Conservation (phyloP, 768 basidiomycete species). For the Antrodiella citrinella region DNA sequence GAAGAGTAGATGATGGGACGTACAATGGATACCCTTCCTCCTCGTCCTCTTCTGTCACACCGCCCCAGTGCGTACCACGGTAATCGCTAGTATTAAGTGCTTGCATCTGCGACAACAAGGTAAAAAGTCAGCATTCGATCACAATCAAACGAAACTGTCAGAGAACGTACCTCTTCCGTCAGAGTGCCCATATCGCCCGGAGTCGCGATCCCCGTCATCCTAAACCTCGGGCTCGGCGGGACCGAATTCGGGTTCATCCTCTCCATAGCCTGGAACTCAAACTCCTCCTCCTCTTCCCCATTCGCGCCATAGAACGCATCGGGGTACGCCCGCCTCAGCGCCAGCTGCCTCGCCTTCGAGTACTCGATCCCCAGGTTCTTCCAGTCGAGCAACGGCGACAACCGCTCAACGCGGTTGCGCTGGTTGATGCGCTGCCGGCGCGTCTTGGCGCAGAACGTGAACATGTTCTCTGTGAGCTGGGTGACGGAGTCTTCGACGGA, state of each 20-base stretch:
- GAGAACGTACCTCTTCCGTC: conserved; percentile 64
- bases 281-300: conserved; percentile 43
- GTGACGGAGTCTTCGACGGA: conserved; percentile 88
- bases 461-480: conserved; percentile 72
- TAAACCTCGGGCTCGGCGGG: conserved; percentile 82
- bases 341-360: conserved; percentile 88
- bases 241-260: conserved; percentile 65
- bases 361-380: conserved; percentile 98
- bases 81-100: conserved; percentile 81
- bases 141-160: not conserved
- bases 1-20: conserved; percentile 24
- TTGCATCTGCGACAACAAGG: conserved; percentile 59
- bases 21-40: conserved; percentile 90
- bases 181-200: conserved; percentile 91
- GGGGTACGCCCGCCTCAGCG: conserved; percentile 89
- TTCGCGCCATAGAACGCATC: conserved; percentile 73
- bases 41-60: conserved; percentile 64
- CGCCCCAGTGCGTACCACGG: conserved; percentile 57
- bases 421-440: conserved; percentile 98
- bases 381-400: conserved; percentile 94
- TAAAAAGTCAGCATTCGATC: not conserved
- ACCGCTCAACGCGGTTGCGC: conserved; percentile 92
- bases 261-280: conserved; percentile 59
- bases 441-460: conserved; percentile 70
- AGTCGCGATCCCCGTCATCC: conserved; percentile 69